Conservation (phyloP, 805 yeast genomes). For the Cyberlindnera saturnus region DNA sequence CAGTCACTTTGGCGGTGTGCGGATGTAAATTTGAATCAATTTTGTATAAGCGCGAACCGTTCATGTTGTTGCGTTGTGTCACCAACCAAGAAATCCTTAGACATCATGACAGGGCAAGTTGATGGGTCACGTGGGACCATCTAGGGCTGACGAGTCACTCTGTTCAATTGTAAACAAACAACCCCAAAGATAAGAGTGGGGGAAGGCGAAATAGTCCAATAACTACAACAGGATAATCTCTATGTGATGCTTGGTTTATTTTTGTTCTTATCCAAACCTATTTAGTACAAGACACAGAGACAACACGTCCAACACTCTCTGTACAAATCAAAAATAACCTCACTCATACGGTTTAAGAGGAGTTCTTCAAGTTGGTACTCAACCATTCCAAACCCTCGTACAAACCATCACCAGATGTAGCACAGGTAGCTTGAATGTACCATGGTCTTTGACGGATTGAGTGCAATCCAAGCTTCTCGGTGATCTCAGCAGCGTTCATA, state of each 20-base stretch:
- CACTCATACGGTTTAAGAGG: conserved; percentile 26
- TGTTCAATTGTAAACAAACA: conserved; percentile 4
- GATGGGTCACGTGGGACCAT: no score
- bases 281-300: conserved; percentile 6
- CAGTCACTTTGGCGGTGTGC: conserved; percentile 4
- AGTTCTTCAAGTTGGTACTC: conserved; percentile 80
- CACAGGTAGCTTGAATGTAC: conserved; percentile 99
- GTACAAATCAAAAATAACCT: background rate
- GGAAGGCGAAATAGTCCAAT: no score
- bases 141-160: background rate
- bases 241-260: conserved; percentile 5
- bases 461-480: conserved; percentile 94
- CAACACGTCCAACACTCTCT: background rate
- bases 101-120: no score
- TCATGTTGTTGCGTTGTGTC: no score
- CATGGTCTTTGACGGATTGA: conserved; percentile 98
- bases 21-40: no score
- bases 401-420: conserved; percentile 98
- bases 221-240: background rate
- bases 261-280: conserved; percentile 2
- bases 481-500: conserved; percentile 97
- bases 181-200: no score
- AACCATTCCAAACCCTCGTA: conserved; percentile 98
- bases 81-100: no score
- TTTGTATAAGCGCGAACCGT: no score